Conservation (phyloP, 495 filamentous ascomycete species). For the Bryoglossum gracile region DNA sequence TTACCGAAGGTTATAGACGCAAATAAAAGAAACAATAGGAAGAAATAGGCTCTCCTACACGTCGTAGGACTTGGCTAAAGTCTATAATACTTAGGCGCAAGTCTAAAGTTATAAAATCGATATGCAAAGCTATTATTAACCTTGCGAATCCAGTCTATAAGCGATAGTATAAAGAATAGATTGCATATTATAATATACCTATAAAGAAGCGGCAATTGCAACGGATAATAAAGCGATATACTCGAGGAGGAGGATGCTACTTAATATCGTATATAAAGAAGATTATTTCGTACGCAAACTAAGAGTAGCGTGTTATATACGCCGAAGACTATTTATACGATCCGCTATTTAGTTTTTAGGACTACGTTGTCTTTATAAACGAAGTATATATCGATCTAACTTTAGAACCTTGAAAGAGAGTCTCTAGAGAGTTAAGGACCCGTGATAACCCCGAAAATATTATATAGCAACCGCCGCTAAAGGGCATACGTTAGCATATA, state of each 20-base stretch:
- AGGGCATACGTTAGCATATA: slow-evolving; percentile 10
- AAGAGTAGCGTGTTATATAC: neutral
- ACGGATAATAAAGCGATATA: slow-evolving; percentile 2
- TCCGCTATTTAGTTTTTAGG: neutral
- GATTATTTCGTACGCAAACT: slow-evolving; percentile 3
- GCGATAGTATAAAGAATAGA: neutral
- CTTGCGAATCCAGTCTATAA: neutral
- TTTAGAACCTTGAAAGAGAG: neutral
- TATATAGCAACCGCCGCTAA: neutral
- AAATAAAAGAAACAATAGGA: too few species aligned
- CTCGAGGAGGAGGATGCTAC: slow-evolving; percentile 1
- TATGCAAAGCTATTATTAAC: too few species aligned
- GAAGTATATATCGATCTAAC: slow-evolving; percentile 14
- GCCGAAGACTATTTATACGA: neutral
- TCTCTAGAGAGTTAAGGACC: slow-evolving; percentile 3
- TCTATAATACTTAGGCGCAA: too few species aligned
- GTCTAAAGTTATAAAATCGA: too few species aligned
- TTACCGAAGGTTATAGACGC: too few species aligned
- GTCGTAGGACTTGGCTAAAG: too few species aligned
- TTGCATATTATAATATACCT: neutral
- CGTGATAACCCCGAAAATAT: slow-evolving; percentile 12
- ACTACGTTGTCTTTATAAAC: slow-evolving; percentile 6
- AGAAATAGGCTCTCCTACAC: too few species aligned
- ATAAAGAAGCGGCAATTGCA: slow-evolving; percentile 5
- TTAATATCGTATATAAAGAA: neutral